Evolutionary conservation across 192 early-diverging fungal genomes (phyloP), one percentile per base, ranked within the genome.

Genomic region (Coemansia sp.): DNA sequence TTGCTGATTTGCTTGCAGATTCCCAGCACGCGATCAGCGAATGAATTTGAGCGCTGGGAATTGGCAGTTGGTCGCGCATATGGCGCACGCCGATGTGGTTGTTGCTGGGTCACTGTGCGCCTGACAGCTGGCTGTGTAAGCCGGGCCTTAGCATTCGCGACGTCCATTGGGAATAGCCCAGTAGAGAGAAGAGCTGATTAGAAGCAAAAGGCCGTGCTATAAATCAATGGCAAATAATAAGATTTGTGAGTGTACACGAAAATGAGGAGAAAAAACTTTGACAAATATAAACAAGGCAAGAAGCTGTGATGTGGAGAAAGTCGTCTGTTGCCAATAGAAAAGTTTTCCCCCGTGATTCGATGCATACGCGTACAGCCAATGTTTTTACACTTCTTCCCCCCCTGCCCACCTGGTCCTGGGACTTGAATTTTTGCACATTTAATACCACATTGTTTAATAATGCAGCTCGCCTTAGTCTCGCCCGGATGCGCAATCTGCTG

Each of bases 401-500:
- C 5, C 14, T n/a, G 6, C 0, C 26, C 8, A n/a, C 53, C 56
- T 43, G 8, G 18, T 42, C 50, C 59, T 53, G 13, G 4, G 26
- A 24, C 60, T 38, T 46, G 34, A 60, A 23, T 23, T 23, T 60
- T 56, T 66, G 38, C 16, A 26, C 65, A 59, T 40, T 51, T 42
- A 46, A 24, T 26, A 63, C 48, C 31, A 42, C 31, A 9, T 6
- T 23, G 28, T 23, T 21, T 64, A 1, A 74, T 24, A 65, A 84
- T 84, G 82, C 71, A 79, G 73, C 63, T 79, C 10, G 78, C 78
- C 16, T 67, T 84, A 31, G 71, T 84, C 50, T 79, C 77, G 46
- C 77, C 82, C 10, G 82, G 82, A 57, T 84, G 82, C 69, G 73
- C 82, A 51, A 60, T 70, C 37, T 79, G 73, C 65, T 84, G 82